Evolutionary conservation across 75 land plant genomes (phyloP).

Genomic region (Cryptomeria japonica): DNA sequence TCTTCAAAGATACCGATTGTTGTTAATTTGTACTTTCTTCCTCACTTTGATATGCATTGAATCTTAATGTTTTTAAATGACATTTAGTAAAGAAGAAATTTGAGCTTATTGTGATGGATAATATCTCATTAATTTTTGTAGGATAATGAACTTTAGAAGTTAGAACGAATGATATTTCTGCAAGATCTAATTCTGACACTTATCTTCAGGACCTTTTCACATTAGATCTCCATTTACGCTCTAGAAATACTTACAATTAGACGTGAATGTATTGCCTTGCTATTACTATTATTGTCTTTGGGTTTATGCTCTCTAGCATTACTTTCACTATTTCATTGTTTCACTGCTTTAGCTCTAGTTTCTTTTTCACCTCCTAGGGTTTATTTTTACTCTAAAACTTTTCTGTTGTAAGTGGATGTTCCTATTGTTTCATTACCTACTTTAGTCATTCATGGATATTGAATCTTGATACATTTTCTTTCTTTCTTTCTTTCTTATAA

Average conservation of each 20-base stretch:
- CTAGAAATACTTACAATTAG: neutral
- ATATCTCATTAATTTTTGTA: neutral
- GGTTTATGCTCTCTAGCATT: neutral
- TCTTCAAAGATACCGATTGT: neutral
- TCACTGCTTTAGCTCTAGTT: no score
- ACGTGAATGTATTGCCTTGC: neutral
- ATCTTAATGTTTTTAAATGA: no score
- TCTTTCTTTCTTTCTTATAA: no score
- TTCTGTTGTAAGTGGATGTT: no score
- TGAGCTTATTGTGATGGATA: neutral
- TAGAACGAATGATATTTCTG: no score
- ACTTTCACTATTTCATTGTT: neutral
- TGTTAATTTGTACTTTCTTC: neutral
- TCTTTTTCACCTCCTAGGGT: neutral
- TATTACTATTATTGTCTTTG: neutral
- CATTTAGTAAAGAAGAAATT: neutral
- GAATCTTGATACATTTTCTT: no score
- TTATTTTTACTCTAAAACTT: no score
- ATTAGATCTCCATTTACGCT: neutral
- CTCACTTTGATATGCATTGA: neutral
- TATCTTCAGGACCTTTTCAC: neutral
- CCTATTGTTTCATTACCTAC: no score
- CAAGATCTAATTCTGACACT: neutral
- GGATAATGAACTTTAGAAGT: neutral
- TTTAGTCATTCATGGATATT: no score